phyloP scores from a whole-genome alignment of 1,284 basidiomycete species.

The Ustilago shanxiensis region DNA sequence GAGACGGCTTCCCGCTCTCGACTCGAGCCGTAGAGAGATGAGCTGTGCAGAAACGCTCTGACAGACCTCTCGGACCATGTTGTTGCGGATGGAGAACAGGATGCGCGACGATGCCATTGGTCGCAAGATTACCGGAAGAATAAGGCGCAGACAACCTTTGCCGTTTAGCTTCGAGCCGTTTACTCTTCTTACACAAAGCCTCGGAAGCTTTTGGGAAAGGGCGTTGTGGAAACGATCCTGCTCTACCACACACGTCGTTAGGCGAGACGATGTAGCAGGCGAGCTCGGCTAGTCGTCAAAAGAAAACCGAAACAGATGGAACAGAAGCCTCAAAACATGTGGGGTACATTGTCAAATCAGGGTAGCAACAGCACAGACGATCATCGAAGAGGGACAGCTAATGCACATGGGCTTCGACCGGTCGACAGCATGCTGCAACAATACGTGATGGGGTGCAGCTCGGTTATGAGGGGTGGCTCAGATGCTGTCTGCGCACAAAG shows the following conservation, averaged over 20 bases:
- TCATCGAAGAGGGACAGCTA: background rate
- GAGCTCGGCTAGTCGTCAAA: slow-evolving; percentile 24
- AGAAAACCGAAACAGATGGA: slow-evolving; percentile 3
- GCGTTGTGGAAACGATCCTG: background rate
- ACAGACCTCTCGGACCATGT: no score
- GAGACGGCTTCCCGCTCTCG: no score
- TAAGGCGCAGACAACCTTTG: slow-evolving; percentile 6
- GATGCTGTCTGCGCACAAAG: slow-evolving; percentile 9
- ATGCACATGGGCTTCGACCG: slow-evolving; percentile 3
- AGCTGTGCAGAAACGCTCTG: no score
- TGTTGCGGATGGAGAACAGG: no score
- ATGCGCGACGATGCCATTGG: background rate
- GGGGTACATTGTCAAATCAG: background rate
- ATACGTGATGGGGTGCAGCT: slow-evolving; percentile 17
- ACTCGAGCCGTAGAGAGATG: no score
- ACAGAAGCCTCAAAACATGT: slow-evolving; percentile 13
- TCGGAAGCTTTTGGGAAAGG: background rate
- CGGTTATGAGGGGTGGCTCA: slow-evolving; percentile 11
- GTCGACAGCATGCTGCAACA: slow-evolving; percentile 2
- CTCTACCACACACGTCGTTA: background rate
- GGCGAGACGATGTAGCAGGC: slow-evolving; percentile 25
- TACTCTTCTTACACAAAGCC: background rate
- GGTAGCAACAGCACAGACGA: background rate
- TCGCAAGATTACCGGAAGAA: slow-evolving; percentile 25
- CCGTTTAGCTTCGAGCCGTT: background rate